Evolutionary conservation across 768 basidiomycete species (phyloP), one percentile per base, ranked within the genome.

Genomic region (Pleurotus ostreatus): DNA sequence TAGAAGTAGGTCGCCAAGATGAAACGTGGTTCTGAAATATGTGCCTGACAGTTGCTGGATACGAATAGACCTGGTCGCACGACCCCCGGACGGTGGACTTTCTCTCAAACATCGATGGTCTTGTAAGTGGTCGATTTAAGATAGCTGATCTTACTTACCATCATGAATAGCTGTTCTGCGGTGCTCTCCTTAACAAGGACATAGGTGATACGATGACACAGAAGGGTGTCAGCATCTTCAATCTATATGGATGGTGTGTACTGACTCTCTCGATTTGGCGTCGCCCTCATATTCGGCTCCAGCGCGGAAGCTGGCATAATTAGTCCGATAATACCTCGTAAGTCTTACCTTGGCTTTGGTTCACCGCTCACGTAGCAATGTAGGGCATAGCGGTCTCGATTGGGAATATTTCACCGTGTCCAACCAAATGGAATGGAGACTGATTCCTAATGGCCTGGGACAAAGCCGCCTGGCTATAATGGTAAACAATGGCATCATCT

Each of bases 111-210:
- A 40, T 40, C 34, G 15, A 55, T 56, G 55, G 59, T 46, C 4
- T 34, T 55, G 57, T 51, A n/a, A 26, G 47, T 46, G 7, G 49
- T 23, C 15, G n/a, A 22, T 8, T 13, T 3, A 12, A 12, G 39
- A 25, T 34, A n/a, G 16, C 41, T 5, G 15, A 15, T 26, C 12
- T 41, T 5, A 25, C 4, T 15, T 13, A 12, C 8, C 9, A 11
- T 12, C 34, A 47, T 56, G 4, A 34, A 11, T 22, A 78, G 77
- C 20, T 60, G 0, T 76, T 62, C 45, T 70, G 68, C 11, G 75
- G 76, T 12, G 75, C 71, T 0, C 68, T 74, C 3, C 53, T 78
- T 2, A 69, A 71, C 15, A 60, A 68, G 51, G 64, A 65, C 3
- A 59, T 68, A 2, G 77, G 74, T 0, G 70, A 77, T 16, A 53